Evolutionary conservation across 208 protist species (phyloP).

Genomic region (Leishmania tropica): DNA sequence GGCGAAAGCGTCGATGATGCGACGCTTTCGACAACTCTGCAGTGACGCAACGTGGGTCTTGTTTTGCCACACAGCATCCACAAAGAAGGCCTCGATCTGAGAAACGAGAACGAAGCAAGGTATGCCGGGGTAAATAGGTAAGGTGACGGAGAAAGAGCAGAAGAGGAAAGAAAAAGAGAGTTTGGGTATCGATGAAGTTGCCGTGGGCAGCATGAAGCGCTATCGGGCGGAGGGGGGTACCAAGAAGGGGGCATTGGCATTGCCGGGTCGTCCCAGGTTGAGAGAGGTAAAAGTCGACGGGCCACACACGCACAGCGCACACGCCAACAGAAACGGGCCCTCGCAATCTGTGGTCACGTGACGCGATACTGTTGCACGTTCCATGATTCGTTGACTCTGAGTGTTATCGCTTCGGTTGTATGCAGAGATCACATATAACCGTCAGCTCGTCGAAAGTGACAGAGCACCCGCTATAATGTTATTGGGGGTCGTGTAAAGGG

Average conservation of each 20-base stretch:
- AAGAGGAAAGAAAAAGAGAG: not conserved
- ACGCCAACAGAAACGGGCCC: not conserved
- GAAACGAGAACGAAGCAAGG: not conserved
- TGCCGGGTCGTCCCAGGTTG: not conserved
- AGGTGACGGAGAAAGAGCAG: not conserved
- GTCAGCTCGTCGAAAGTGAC: not conserved
- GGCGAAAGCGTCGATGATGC: not conserved
- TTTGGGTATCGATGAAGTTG: not conserved
- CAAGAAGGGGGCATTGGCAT: too few relatives aligned
- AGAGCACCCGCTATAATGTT: not conserved
- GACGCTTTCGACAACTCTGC: not conserved
- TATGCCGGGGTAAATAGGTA: not conserved
- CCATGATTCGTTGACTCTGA: not conserved
- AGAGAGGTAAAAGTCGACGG: not conserved
- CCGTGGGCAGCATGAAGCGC: too few relatives aligned
- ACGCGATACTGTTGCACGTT: not conserved
- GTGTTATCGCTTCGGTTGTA: not conserved
- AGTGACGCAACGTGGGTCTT: not conserved
- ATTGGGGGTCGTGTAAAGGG: not conserved
- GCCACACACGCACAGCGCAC: too few relatives aligned
- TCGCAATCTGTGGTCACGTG: not conserved
- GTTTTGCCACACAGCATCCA: not conserved
- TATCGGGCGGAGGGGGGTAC: not conserved
- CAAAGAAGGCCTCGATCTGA: not conserved
- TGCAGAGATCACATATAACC: not conserved